Evolutionary conservation across 768 basidiomycete genomes (phyloP), one percentile per base, ranked within the genome.

Genomic region (Lactifluus piperatus): DNA sequence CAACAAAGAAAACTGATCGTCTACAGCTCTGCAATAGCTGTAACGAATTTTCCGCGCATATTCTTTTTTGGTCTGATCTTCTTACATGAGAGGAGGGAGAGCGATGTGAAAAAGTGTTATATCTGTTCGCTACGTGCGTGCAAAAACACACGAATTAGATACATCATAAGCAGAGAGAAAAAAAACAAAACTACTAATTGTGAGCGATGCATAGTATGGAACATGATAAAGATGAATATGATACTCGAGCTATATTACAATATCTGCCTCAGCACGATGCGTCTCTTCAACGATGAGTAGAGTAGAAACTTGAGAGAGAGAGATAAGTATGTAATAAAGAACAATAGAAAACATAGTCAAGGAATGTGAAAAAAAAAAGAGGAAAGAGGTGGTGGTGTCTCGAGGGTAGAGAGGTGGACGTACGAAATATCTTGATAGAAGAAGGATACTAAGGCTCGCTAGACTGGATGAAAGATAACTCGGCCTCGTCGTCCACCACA

Each of bases 401-500:
- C 24, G 5, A 29, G 10, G 34, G 34, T 9, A 34, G 34, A 34
- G 34, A n/a, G 34, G 34, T 34, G 13, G 10, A 11, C 10, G 11
- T 1, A 34, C 8, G n/a, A n/a, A 32, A 32, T 32, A 5, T 7
- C 10, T 32, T 32, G 24, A 20, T 22, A 18, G 2, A 29, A 46
- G 18, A 18, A 18, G 22, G 5, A 29, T n/a, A 48, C 43, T 44
- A 66, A 8, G 64, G 44, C 39, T 68, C 63, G 53, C 67, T 68
- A 11, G 67, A 68, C 47, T 53, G 63, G 14, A 27, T 49, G 60
- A 79, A 83, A 24, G 76, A 79, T 53, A 87, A 78, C 32, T 88
- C 85, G 22, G 78, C 85, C 43, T 89, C 86, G 66, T 93, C 90
- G 55, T 76, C 81, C 13, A 93, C 89, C 16, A 93, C 81, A 65